phyloP scores from a whole-genome alignment of 768 basidiomycete genomes.

The Trametes elegans region DNA sequence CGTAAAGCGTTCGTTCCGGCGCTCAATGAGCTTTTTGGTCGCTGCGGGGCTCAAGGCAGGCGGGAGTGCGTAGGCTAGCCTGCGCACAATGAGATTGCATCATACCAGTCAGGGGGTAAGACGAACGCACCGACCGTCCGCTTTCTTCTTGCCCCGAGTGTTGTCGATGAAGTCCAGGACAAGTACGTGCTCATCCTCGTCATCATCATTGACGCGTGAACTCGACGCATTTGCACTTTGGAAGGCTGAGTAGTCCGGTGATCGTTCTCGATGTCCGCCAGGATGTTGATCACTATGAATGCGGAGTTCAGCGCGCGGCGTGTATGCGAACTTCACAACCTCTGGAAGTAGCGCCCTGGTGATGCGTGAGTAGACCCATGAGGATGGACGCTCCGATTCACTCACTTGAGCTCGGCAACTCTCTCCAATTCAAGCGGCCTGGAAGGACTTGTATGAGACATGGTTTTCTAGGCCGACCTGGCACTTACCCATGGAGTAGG shows the following conservation, averaged over 20 bases:
- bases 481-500: conserved; percentile 65
- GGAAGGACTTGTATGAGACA: not conserved
- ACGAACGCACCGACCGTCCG: conserved; percentile 31
- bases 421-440: conserved; percentile 78
- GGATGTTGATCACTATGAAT: conserved; percentile 43
- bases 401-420: conserved; percentile 82
- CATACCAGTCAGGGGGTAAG: conserved; percentile 31
- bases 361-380: no score
- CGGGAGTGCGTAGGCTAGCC: conserved; percentile 30
- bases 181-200: conserved; percentile 49
- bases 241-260: conserved; percentile 41
- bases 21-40: conserved; percentile 68
- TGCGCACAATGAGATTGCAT: conserved; percentile 24
- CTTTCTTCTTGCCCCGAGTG: conserved; percentile 33
- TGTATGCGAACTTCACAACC: conserved; percentile 79
- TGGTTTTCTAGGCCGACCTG: no score
- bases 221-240: conserved; percentile 17
- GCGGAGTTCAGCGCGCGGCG: conserved; percentile 58
- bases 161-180: conserved; percentile 51
- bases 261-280: conserved; percentile 29
- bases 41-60: conserved; percentile 52
- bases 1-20: conserved; percentile 62
- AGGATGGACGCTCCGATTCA: not conserved
- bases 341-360: conserved; percentile 77
- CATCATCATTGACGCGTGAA: conserved; percentile 28